Evolutionary conservation across 2,329 filamentous ascomycete species (phyloP).

Genomic region (Elsinoe ampelina): DNA sequence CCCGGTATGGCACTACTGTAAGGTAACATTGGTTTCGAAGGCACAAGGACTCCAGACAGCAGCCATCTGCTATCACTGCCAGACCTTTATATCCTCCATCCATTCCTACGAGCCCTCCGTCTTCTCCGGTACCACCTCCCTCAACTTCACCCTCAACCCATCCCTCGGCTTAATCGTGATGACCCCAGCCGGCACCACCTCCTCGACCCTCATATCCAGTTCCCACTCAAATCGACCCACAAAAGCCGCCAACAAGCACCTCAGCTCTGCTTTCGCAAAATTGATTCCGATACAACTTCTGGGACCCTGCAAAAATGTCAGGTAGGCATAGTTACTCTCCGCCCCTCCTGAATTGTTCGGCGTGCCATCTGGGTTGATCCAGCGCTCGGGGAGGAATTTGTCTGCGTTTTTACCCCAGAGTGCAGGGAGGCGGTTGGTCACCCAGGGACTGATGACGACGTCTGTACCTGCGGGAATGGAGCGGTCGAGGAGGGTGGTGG

Average conservation of each 20-base stretch:
- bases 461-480: constrained; percentile 33
- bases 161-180: constrained; percentile 11
- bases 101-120: not conserved
- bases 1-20: too few relatives aligned
- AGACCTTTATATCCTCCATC: not conserved
- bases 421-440: constrained; percentile 33
- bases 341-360: constrained; percentile 33
- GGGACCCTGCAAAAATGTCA: constrained; percentile 36
- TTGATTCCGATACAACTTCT: constrained; percentile 24
- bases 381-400: constrained; percentile 36
- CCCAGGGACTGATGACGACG: constrained; percentile 32
- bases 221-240: constrained; percentile 18
- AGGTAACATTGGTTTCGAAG: too few relatives aligned
- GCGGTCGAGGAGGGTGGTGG: constrained; percentile 22
- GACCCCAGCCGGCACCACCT: constrained; percentile 11
- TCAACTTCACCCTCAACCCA: constrained; percentile 7
- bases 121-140: not conserved
- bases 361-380: constrained; percentile 31
- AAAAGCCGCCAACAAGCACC: constrained; percentile 21
- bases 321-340: constrained; percentile 31
- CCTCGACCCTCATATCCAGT: constrained; percentile 15
- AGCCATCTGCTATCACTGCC: not conserved
- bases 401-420: constrained; percentile 36
- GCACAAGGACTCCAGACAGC: too few relatives aligned
- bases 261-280: constrained; percentile 23